These are phyloP conservation scores for Phytopythium cucurbitacearum DNA, from an alignment of 352 stramenopile genomes.

Conservation along the genomic window DNA sequence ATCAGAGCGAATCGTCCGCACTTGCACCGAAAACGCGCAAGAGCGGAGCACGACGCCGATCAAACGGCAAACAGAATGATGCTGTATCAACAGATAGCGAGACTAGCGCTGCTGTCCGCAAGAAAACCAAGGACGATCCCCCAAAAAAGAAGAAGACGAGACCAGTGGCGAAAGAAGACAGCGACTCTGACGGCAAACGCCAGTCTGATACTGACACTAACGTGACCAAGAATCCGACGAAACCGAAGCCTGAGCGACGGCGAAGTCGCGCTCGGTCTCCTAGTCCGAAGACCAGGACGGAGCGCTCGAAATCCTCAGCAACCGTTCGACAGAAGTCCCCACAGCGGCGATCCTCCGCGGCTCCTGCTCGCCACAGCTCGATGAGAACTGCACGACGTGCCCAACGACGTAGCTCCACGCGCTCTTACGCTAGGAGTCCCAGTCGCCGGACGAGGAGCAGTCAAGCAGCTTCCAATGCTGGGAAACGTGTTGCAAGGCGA, in stretches of 20 bases:
- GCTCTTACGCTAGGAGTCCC: background rate
- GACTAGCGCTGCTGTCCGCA: background rate
- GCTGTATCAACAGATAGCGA: constrained; percentile 1
- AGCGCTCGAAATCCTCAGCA: background rate
- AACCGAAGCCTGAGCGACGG: background rate
- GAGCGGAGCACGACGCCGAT: background rate
- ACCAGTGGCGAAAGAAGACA: background rate
- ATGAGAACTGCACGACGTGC: background rate
- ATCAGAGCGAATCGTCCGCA: background rate
- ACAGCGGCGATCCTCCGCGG: too few relatives aligned
- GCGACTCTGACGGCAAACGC: background rate
- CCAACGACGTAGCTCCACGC: background rate
- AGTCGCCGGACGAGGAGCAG: too few relatives aligned
- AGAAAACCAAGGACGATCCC: background rate
- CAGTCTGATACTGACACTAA: background rate
- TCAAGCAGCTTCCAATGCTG: too few relatives aligned
- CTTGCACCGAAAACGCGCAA: background rate
- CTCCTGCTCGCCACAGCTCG: background rate
- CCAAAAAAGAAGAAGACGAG: background rate
- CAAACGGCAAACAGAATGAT: background rate
- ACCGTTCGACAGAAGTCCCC: background rate
- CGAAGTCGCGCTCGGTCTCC: background rate
- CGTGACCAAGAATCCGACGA: background rate
- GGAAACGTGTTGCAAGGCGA: too few relatives aligned
- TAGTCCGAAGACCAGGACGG: background rate